Evolutionary conservation across 2,329 filamentous ascomycete genomes (phyloP).

Genomic region (Sporothrix pseudoabietina): DNA sequence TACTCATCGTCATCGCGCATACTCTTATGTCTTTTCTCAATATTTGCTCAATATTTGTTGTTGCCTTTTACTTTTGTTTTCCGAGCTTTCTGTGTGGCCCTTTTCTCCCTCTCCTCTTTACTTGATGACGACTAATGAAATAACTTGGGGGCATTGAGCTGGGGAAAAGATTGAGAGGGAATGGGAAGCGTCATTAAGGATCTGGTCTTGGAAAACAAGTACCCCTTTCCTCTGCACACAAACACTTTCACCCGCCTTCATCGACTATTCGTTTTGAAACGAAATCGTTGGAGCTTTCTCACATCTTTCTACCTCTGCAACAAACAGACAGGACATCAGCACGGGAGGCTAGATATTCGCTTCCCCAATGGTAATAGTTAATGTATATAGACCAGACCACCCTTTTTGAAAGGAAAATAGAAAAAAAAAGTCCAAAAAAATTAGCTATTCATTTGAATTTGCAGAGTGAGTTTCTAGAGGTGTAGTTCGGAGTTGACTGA

Average conservation of each 20-base stretch:
- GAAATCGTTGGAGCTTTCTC: conserved; percentile 1
- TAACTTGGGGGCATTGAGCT: background rate
- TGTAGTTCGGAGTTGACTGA: background rate
- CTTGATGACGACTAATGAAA: background rate
- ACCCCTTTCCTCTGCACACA: background rate
- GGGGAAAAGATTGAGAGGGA: background rate
- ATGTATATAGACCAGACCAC: conserved; percentile 34
- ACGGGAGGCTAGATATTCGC: conserved; percentile 28
- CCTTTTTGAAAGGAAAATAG: conserved; percentile 27
- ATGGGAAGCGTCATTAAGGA: conserved; percentile 10
- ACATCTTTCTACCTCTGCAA: conserved; percentile 6
- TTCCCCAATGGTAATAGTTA: conserved; percentile 34
- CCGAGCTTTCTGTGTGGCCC: background rate
- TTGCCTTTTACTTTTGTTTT: conserved; percentile 8
- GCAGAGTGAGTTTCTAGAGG: background rate
- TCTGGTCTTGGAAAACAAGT: conserved; percentile 21
- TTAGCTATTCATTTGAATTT: background rate
- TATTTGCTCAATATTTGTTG: background rate
- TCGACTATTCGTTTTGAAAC: conserved; percentile 3
- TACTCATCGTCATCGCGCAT: background rate
- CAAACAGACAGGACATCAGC: background rate
- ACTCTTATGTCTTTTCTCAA: conserved; percentile 4
- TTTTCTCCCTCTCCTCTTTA: background rate
- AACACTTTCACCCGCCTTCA: background rate
- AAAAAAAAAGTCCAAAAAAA: conserved; percentile 11